A percentile compares a stretch with the other conserved stretches of the same genome.
Conservation (phyloP, 768 basidiomycete genomes). For the Astraeus odoratus region DNA sequence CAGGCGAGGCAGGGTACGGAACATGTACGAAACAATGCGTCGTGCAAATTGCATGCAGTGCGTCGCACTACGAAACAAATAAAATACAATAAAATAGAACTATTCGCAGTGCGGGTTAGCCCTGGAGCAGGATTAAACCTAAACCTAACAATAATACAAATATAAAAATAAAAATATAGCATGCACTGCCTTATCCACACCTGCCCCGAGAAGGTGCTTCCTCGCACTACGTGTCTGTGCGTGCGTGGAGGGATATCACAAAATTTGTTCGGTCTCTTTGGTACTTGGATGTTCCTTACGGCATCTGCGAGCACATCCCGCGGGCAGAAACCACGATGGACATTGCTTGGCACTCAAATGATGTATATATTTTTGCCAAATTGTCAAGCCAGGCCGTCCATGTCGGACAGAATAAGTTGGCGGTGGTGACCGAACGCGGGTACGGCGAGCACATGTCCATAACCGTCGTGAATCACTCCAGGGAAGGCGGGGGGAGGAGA, state of each 20-base stretch:
- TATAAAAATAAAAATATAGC: conserved; percentile 19
- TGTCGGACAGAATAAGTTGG: background rate
- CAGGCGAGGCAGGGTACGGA: no score
- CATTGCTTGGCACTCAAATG: background rate
- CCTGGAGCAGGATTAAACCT: conserved; percentile 9
- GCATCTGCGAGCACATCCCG: background rate
- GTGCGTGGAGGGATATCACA: background rate
- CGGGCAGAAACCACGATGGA: no score
- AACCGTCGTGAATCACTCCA: background rate
- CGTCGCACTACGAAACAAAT: no score
- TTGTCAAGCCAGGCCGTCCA: background rate
- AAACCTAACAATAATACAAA: no score
- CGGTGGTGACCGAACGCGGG: background rate
- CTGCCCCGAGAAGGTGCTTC: background rate
- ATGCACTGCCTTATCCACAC: conserved; percentile 17
- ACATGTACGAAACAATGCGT: no score
- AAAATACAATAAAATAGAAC: background rate
- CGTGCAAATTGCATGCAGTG: no score
- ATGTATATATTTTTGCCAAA: background rate
- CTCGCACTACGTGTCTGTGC: background rate
- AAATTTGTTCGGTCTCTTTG: background rate
- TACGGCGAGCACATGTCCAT: no score
- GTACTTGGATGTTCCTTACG: background rate
- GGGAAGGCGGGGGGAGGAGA: background rate
- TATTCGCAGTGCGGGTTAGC: background rate